A percentile compares a stretch with the other conserved stretches of the same genome.
phyloP scores from a whole-genome alignment of 2,329 filamentous ascomycete species.

The Trichoderma gracile region DNA sequence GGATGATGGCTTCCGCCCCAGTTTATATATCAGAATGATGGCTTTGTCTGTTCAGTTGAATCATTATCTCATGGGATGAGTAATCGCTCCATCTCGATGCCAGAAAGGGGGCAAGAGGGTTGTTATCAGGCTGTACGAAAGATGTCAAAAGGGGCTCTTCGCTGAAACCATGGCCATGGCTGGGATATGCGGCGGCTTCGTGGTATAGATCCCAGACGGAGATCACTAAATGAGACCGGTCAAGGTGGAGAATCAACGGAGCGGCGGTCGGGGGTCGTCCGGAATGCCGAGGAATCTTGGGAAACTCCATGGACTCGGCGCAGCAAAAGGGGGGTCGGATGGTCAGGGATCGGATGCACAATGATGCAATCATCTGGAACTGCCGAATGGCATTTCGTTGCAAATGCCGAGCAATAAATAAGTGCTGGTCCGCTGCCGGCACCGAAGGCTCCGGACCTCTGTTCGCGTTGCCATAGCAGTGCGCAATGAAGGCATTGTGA shows the following conservation, averaged over 20 bases:
- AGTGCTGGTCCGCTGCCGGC: no score
- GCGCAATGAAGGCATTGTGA: no score
- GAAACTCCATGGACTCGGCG: background rate
- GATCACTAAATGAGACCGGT: background rate
- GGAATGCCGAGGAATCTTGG: conserved; percentile 1
- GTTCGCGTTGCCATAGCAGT: no score
- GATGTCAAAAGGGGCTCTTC: background rate
- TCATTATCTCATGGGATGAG: conserved; percentile 1
- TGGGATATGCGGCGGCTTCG: background rate
- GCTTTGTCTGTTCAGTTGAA: background rate
- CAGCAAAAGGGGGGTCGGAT: background rate
- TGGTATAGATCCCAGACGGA: background rate
- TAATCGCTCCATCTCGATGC: background rate
- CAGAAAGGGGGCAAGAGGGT: background rate
- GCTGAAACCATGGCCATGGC: background rate
- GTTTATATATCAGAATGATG: background rate
- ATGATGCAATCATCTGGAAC: background rate
- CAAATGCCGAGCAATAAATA: no score
- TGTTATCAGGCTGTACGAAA: background rate
- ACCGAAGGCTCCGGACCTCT: no score
- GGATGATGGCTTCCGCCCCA: background rate
- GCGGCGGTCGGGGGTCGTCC: background rate
- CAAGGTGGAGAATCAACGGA: background rate
- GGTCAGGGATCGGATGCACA: background rate
- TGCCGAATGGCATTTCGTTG: no score